These are phyloP conservation scores for Aspergillus chevalieri DNA, from an alignment of 2,329 filamentous ascomycete species.

Conservation along the genomic window DNA sequence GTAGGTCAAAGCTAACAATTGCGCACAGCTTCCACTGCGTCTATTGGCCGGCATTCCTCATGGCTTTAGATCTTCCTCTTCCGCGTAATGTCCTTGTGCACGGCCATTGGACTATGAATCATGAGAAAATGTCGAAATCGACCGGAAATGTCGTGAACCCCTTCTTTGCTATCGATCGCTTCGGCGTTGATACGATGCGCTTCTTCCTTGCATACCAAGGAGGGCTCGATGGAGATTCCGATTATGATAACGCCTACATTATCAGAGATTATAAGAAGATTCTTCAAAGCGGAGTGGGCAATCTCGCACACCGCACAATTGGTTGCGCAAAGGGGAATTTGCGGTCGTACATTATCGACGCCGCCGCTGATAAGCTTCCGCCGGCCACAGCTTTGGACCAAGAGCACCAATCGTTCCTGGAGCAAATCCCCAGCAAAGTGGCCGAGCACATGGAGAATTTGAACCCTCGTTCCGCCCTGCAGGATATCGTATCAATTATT, in stretches of 20 bases:
- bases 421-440: conserved; percentile 37
- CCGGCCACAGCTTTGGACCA: conserved; percentile 23
- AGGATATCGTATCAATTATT: conserved; percentile 57
- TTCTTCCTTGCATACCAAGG: conserved; percentile 83
- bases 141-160: conserved; percentile 93
- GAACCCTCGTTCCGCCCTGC: conserved; percentile 60
- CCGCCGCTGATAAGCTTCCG: conserved; percentile 22
- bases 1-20: conserved; percentile 12
- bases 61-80: conserved; percentile 74
- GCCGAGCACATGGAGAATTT: conserved; percentile 56
- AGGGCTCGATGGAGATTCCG: conserved; percentile 67
- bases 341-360: conserved; percentile 49
- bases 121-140: conserved; percentile 94
- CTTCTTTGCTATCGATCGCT: conserved; percentile 82
- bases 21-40: conserved; percentile 72
- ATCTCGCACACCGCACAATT: conserved; percentile 66
- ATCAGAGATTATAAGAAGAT: conserved; percentile 71
- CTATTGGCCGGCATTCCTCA: conserved; percentile 95
- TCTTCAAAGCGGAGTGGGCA: conserved; percentile 72
- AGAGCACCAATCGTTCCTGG: conserved; percentile 38
- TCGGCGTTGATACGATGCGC: conserved; percentile 78
- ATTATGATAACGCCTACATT: conserved; percentile 77
- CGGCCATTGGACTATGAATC: conserved; percentile 90
- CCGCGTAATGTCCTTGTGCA: conserved; percentile 80
- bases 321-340: conserved; percentile 65